These are phyloP conservation scores for Epichloe baconii DNA, from an alignment of 2,329 filamentous ascomycete species.

Conservation along the genomic window DNA sequence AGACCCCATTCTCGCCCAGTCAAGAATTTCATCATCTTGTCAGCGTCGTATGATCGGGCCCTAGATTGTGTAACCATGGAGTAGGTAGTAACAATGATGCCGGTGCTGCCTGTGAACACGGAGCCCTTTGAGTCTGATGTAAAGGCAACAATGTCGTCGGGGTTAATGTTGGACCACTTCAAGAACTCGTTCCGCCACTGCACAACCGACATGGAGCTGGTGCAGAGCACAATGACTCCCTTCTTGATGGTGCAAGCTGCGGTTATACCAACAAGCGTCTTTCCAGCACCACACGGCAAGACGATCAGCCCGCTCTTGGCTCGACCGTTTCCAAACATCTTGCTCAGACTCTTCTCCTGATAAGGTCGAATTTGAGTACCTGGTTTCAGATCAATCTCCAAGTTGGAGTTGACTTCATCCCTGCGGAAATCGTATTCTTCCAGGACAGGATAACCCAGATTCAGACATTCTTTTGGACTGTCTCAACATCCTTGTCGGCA, in stretches of 20 bases:
- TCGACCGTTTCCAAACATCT: slow-evolving; percentile 98
- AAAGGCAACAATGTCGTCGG: slow-evolving; percentile 87
- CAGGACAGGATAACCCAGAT: slow-evolving; percentile 73
- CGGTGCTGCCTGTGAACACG: slow-evolving; percentile 73
- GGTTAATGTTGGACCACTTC: slow-evolving; percentile 94
- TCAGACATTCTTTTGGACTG: slow-evolving; percentile 78
- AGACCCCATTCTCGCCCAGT: slow-evolving; percentile 86
- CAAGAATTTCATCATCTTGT: slow-evolving; percentile 97
- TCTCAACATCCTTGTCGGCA: slow-evolving; percentile 65
- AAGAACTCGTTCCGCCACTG: slow-evolving; percentile 96
- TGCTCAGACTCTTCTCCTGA: slow-evolving; percentile 93
- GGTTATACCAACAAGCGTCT: slow-evolving; percentile 96
- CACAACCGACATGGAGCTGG: slow-evolving; percentile 93
- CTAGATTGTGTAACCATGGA: slow-evolving; percentile 95
- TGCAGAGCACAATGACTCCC: slow-evolving; percentile 87
- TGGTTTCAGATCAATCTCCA: slow-evolving; percentile 87
- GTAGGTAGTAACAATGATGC: slow-evolving; percentile 95
- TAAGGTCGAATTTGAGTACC: slow-evolving; percentile 86
- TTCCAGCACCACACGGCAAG: slow-evolving; percentile 88
- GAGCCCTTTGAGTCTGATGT: slow-evolving; percentile 80
- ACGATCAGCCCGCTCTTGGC: slow-evolving; percentile 97
- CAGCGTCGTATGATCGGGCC: slow-evolving; percentile 77
- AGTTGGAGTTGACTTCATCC: slow-evolving; percentile 74
- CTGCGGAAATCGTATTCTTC: slow-evolving; percentile 97
- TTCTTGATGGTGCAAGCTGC: slow-evolving; percentile 97